Conservation (phyloP, 2,329 filamentous ascomycete genomes). For the Phoma herbarum region DNA sequence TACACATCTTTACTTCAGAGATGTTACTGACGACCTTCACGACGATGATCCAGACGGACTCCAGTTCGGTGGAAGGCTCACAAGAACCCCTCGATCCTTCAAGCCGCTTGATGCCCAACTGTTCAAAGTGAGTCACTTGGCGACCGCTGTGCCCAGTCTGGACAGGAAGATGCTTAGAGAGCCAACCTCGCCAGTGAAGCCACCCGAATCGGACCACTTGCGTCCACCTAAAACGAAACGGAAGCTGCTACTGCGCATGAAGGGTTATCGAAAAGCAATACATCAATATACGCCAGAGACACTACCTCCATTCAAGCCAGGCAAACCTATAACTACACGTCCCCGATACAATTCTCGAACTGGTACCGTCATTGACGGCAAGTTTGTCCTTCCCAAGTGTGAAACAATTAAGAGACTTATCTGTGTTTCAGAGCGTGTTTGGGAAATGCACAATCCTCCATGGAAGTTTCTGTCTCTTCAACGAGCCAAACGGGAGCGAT, state of each 20-base stretch:
- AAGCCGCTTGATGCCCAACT: background rate
- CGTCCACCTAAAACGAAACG: background rate
- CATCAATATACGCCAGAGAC: background rate
- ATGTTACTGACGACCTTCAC: no score
- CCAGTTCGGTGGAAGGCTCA: background rate
- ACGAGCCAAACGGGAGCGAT: constrained; percentile 6
- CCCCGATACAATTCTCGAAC: background rate
- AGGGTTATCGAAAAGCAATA: background rate
- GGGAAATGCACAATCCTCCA: background rate
- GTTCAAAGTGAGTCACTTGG: background rate
- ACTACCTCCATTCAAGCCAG: background rate
- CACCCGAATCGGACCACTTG: background rate
- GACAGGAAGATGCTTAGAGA: constrained; percentile 1
- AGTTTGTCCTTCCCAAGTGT: background rate
- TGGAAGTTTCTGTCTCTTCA: background rate
- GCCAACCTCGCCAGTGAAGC: constrained; percentile 8
- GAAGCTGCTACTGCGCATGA: background rate
- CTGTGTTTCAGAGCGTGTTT: background rate
- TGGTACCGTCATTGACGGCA: background rate
- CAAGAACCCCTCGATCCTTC: constrained; percentile 1
- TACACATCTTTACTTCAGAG: no score
- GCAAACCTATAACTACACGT: background rate
- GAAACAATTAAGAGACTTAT: background rate
- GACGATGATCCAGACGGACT: background rate
- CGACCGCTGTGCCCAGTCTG: background rate